Evolutionary conservation across 2,329 filamentous ascomycete species (phyloP), one percentile per base, ranked within the genome.

Genomic region (Cytospora mali): DNA sequence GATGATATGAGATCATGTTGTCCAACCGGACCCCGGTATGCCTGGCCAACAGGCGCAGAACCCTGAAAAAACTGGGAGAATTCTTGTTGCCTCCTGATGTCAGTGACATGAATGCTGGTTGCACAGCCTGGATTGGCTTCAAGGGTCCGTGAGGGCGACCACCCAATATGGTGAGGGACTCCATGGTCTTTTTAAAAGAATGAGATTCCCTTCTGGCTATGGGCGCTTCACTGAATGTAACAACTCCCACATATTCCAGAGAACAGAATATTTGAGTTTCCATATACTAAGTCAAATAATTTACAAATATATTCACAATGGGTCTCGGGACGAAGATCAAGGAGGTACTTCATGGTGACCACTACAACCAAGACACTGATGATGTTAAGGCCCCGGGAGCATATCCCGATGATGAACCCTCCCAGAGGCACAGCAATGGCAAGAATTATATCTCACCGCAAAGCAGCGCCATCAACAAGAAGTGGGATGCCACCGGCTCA

Each of bases 271-370:
- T n/a, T 16, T 23, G 7, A 48, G 16, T n/a, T n/a, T 54, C 27
- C 1, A 33, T 27, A 53, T 1, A 28, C 25, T 1, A 42, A 25
- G 4, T 14, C 25, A 11, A 58, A 48, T 28, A 16, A 23, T 4
- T 21, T 16, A 28, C 35, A 27, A 25, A 55, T 29, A 6, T 28
- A 49, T 46, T n/a, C 59, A 67, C 29, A 42, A 70, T 70, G 69
- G 69, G 69, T 66, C 51, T 70, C 52, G 69, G 67, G 42, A 54
- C 62, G 35, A 70, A 70, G 57, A 68, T 70, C 62, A 70, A 70
- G 67, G 68, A 69, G 31, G 69, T 62, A 33, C 66, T 70, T 14
- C 55, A 61, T 13, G 58, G 65, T 55, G 68, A 70, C 62, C 61
- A 68, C 31, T 49, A 64, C 23, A 25, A 42, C 50, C 62, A 55